Evolutionary conservation across 1,284 basidiomycete species (phyloP).

Genomic region (Schizophyllum amplum): DNA sequence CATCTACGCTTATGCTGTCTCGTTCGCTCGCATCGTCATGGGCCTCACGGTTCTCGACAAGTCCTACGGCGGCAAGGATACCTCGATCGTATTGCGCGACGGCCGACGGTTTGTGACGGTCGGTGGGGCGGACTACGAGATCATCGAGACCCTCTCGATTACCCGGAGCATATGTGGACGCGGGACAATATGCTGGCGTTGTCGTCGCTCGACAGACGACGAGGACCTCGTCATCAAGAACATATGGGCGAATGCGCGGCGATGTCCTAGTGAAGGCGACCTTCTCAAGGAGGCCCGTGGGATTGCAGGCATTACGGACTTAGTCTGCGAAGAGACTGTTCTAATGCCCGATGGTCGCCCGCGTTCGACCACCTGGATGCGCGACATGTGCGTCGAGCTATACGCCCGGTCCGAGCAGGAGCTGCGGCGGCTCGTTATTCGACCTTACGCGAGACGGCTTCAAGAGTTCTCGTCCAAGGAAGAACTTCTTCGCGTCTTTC

Average conservation of each 20-base stretch:
- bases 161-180: constrained; percentile 5
- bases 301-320: constrained; percentile 4
- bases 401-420: background rate
- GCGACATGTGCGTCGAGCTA: no score
- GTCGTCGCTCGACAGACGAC: background rate
- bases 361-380: background rate
- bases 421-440: constrained; percentile 8
- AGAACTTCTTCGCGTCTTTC: constrained; percentile 7
- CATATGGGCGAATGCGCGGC: constrained; percentile 4
- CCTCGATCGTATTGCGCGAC: background rate
- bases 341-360: background rate
- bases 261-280: background rate
- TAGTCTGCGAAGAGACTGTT: constrained; percentile 4
- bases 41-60: background rate
- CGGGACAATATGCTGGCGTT: constrained; percentile 9
- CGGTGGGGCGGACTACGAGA: background rate
- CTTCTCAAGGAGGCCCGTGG: background rate
- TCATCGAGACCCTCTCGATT: background rate
- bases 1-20: background rate
- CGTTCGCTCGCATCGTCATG: background rate
- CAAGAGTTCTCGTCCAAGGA: constrained; percentile 1
- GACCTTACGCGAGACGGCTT: background rate
- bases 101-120: constrained; percentile 5
- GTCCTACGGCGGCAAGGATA: no score
- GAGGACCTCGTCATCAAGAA: constrained; percentile 10